Evolutionary conservation across 106 monocot genomes (phyloP).

Genomic region (Apostasia shenzhenica): DNA sequence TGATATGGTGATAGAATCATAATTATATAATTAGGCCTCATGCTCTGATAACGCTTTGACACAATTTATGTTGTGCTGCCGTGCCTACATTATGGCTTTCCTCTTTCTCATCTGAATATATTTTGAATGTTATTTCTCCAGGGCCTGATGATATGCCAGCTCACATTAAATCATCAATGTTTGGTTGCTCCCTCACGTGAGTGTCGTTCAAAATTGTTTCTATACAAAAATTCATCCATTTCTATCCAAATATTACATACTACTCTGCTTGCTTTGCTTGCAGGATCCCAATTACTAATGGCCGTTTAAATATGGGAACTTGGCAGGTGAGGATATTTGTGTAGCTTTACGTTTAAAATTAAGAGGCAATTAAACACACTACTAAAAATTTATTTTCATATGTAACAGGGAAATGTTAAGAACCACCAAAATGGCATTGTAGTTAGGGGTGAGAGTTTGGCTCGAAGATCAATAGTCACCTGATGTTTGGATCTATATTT

Average conservation of each 20-base stretch:
- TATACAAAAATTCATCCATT: neutral
- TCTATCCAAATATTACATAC: neutral
- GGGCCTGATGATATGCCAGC: conserved; percentile 99
- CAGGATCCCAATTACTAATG: conserved; percentile 95
- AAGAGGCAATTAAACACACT: neutral
- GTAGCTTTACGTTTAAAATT: neutral
- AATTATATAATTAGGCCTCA: too few species aligned
- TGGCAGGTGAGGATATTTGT: conserved; percentile 65
- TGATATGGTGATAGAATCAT: too few species aligned
- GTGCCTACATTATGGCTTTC: too few species aligned
- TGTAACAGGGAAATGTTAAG: neutral
- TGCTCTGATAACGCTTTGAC: too few species aligned
- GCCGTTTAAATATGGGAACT: conserved; percentile 94
- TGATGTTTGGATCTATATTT: too few species aligned
- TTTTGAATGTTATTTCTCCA: conserved; percentile 21
- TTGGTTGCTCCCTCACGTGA: conserved; percentile 89
- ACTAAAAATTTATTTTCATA: neutral
- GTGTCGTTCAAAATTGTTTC: conserved; percentile 5
- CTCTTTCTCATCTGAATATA: too few species aligned
- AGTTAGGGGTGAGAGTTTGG: too few species aligned
- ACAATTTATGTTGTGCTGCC: too few species aligned
- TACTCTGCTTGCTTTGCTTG: conserved; percentile 11
- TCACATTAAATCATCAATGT: conserved; percentile 99
- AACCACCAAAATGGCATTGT: too few species aligned
- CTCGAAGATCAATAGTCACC: too few species aligned